Conservation (phyloP, 805 yeast genomes). For the Candida morakotiae region DNA sequence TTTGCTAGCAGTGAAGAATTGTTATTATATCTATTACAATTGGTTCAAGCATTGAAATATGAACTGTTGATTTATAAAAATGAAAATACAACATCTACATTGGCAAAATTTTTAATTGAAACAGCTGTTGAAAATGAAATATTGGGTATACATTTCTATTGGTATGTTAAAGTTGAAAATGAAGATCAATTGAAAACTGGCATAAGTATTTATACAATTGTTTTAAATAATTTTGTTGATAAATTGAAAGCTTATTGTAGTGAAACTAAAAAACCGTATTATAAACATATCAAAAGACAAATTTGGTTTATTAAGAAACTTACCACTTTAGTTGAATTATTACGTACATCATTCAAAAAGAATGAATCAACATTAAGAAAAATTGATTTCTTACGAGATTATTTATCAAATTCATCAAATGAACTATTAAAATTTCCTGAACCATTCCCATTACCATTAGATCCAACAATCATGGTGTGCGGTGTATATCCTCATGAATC, state of each 20-base stretch:
- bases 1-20: conserved; percentile 78
- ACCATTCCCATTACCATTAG: conserved; percentile 73
- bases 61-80: conserved; percentile 43
- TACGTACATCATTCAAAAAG: conserved; percentile 47
- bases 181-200: conserved; percentile 47
- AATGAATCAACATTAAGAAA: conserved; percentile 80
- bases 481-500: conserved; percentile 80
- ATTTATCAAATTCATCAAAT: conserved; percentile 45
- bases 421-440: conserved; percentile 36
- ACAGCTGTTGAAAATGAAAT: conserved; percentile 61
- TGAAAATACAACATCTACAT: conserved; percentile 45
- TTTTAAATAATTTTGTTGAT: conserved; percentile 40
- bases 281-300: conserved; percentile 50
- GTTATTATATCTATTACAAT: conserved; percentile 76
- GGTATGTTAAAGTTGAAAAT: conserved; percentile 88
- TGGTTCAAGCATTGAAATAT: conserved; percentile 87
- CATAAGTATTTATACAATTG: conserved; percentile 26
- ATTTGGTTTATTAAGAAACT: conserved; percentile 64
- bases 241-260: conserved; percentile 25
- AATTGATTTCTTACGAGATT: conserved; percentile 60
- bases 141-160: conserved; percentile 80
- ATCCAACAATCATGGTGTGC: conserved; percentile 68
- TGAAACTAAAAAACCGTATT: conserved; percentile 26
- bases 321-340: conserved; percentile 57
- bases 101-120: conserved; percentile 71